These are phyloP conservation scores for Erucastrum elatum DNA, from an alignment of 345 rosid species.

Conservation along the genomic window DNA sequence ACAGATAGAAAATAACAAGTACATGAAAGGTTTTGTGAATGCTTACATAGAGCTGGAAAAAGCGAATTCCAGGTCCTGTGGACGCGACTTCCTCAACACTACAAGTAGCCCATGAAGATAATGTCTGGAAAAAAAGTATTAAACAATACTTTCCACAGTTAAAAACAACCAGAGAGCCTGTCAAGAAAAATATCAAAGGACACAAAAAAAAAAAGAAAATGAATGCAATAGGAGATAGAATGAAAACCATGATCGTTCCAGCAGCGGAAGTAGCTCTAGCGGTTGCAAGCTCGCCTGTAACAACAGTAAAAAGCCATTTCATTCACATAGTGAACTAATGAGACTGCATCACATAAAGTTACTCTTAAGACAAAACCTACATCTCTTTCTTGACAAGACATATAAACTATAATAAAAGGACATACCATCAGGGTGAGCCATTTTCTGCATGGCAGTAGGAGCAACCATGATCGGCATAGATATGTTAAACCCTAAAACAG, in stretches of 20 bases:
- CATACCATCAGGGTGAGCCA: conserved; percentile 89
- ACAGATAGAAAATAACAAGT: not conserved
- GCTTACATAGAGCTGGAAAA: conserved; percentile 94
- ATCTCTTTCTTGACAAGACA: not conserved
- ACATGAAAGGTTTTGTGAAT: not conserved
- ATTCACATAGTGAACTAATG: not conserved
- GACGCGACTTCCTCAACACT: conserved; percentile 97
- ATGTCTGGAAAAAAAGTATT: conserved; percentile 53
- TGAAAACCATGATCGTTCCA: conserved; percentile 79
- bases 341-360: too few species aligned
- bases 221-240: conserved; percentile 15
- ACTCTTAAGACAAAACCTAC: not conserved
- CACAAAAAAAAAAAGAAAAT: not conserved
- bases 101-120: conserved; percentile 92
- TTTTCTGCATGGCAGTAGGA: conserved; percentile 94
- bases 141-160: not conserved
- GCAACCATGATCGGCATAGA: conserved; percentile 98
- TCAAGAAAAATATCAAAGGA: not conserved
- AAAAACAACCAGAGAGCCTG: not conserved
- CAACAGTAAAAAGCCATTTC: not conserved
- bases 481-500: conserved; percentile 77
- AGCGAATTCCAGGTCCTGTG: conserved; percentile 88
- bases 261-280: conserved; percentile 79
- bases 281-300: conserved; percentile 78
- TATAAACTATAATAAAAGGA: not conserved